These are phyloP conservation scores for Pisolithus sp. DNA, from an alignment of 768 basidiomycete genomes.

Conservation along the genomic window DNA sequence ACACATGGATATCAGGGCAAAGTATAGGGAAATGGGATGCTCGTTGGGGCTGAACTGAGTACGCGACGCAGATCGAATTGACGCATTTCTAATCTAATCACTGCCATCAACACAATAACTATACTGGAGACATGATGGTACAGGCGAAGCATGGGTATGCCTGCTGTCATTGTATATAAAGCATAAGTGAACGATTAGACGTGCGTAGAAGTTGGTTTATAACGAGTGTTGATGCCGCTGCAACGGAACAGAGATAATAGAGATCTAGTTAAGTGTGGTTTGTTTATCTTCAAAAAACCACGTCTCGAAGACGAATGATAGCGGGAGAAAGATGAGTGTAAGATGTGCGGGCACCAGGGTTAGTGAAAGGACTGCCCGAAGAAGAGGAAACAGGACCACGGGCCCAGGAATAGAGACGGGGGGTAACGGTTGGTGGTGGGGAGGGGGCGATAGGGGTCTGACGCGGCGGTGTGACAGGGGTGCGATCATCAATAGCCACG, in stretches of 20 bases:
- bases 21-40: constrained; percentile 37
- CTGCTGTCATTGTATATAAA: constrained; percentile 27
- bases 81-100: constrained; percentile 26
- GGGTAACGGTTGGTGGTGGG: constrained; percentile 49
- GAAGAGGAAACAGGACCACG: constrained; percentile 28
- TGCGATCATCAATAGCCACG: constrained; percentile 14
- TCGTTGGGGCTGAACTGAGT: constrained; percentile 36
- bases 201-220: constrained; percentile 13
- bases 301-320: constrained; percentile 41
- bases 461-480: constrained; percentile 28
- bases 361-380: constrained; percentile 46
- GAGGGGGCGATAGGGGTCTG: constrained; percentile 29
- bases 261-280: constrained; percentile 4
- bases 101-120: constrained; percentile 24
- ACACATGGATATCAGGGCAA: constrained; percentile 41
- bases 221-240: constrained; percentile 15
- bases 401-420: constrained; percentile 54
- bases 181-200: constrained; percentile 33
- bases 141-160: constrained; percentile 23
- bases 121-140: constrained; percentile 29
- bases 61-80: constrained; percentile 33
- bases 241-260: constrained; percentile 1
- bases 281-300: constrained; percentile 14
- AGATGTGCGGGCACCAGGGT: constrained; percentile 53
- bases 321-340: constrained; percentile 48